A percentile compares a stretch with the other conserved stretches of the same genome.
These are phyloP conservation scores for Limtongia smithiae DNA, from an alignment of 805 yeast species.

Conservation along the genomic window DNA sequence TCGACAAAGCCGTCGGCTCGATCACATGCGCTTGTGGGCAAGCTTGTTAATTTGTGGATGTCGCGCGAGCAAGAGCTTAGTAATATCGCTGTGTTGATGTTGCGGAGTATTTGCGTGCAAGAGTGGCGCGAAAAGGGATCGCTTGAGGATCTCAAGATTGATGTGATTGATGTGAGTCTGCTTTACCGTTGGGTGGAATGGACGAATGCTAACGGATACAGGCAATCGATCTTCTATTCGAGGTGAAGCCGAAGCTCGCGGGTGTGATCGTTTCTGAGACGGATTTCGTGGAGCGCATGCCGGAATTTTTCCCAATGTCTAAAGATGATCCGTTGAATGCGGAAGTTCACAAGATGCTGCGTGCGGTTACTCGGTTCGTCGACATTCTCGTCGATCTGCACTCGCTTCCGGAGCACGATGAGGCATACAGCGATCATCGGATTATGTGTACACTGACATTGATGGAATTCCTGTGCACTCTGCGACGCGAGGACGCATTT, in stretches of 20 bases:
- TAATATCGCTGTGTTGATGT: slow-evolving; percentile 56
- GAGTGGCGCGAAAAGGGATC: slow-evolving; percentile 52
- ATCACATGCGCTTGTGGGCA: slow-evolving; percentile 42
- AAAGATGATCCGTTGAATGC: slow-evolving; percentile 51
- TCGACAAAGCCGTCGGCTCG: slow-evolving; percentile 25
- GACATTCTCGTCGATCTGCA: slow-evolving; percentile 62
- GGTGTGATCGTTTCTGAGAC: slow-evolving; percentile 56
- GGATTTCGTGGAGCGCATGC: slow-evolving; percentile 50
- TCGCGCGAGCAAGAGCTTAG: slow-evolving; percentile 63
- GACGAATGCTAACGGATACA: slow-evolving; percentile 35
- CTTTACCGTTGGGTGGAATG: too few relatives aligned
- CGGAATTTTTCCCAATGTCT: slow-evolving; percentile 54
- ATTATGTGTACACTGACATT: slow-evolving; percentile 74
- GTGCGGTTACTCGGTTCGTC: slow-evolving; percentile 48
- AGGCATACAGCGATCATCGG: slow-evolving; percentile 86
- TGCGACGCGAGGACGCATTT: slow-evolving; percentile 73
- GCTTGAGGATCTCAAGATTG: slow-evolving; percentile 13
- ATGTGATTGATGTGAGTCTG: slow-evolving; percentile 21
- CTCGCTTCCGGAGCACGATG: slow-evolving; percentile 71
- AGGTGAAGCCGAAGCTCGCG: slow-evolving; percentile 48
- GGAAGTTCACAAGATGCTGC: slow-evolving; percentile 46
- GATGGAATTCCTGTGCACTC: slow-evolving; percentile 70
- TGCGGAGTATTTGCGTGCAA: slow-evolving; percentile 69
- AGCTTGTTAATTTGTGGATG: slow-evolving; percentile 62
- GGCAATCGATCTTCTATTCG: slow-evolving; percentile 63